Conservation (phyloP, 2,329 filamentous ascomycete genomes). For the Exophiala alcalophila region DNA sequence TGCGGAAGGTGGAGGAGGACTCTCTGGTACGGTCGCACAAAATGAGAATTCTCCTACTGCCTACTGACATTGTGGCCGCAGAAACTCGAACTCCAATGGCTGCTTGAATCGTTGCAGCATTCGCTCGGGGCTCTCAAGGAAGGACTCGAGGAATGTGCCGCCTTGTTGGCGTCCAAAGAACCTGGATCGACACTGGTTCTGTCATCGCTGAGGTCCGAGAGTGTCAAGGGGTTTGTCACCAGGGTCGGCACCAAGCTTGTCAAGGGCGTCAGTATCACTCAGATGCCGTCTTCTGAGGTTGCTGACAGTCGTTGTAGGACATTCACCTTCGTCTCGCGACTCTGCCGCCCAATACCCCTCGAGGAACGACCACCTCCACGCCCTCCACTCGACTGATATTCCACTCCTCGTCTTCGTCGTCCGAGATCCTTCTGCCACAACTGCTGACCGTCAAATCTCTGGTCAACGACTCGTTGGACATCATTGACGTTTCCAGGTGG, state of each 20-base stretch:
- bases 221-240: slow-evolving; percentile 87
- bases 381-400: slow-evolving; percentile 52
- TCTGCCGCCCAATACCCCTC: slow-evolving; percentile 50
- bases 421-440: slow-evolving; percentile 63
- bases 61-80: slow-evolving; percentile 8
- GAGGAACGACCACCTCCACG: slow-evolving; percentile 35
- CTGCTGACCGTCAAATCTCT: slow-evolving; percentile 70
- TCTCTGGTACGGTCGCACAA: slow-evolving; percentile 45
- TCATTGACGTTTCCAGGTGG: slow-evolving; percentile 73
- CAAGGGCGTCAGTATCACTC: slow-evolving; percentile 87
- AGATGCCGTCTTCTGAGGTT: too few relatives aligned
- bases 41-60: neutral
- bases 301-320: slow-evolving; percentile 51
- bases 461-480: slow-evolving; percentile 78
- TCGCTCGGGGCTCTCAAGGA: slow-evolving; percentile 61
- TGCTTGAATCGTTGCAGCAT: slow-evolving; percentile 59
- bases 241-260: slow-evolving; percentile 86
- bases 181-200: slow-evolving; percentile 85
- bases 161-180: slow-evolving; percentile 78
- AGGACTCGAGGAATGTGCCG: slow-evolving; percentile 84
- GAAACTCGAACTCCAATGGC: slow-evolving; percentile 59
- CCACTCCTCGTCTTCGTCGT: slow-evolving; percentile 54
- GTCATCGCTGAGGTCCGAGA: slow-evolving; percentile 81
- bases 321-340: slow-evolving; percentile 74
- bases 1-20: slow-evolving; percentile 52